Evolutionary conservation across 2,329 filamentous ascomycete genomes (phyloP).

Genomic region (Epichloe amarillans): DNA sequence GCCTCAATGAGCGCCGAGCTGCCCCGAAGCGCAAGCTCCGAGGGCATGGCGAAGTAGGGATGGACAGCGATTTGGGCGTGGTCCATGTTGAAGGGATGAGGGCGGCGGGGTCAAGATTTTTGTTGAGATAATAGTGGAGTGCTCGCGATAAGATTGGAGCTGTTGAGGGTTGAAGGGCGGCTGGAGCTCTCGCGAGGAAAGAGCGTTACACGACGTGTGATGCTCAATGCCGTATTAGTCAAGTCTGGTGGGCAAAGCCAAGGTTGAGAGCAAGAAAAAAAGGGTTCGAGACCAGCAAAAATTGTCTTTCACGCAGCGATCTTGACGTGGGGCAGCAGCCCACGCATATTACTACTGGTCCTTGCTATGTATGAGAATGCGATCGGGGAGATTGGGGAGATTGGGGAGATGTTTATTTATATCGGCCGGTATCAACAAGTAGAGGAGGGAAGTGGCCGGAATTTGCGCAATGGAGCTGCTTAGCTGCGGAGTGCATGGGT

Average conservation of each 20-base stretch:
- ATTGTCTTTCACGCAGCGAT: not conserved
- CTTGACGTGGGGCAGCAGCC: conserved; percentile 7
- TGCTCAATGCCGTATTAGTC: not conserved
- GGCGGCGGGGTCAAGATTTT: not conserved
- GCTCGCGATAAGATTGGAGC: too few relatives aligned
- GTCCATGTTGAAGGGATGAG: conserved; percentile 14
- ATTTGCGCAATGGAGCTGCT: not conserved
- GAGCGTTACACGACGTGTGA: not conserved
- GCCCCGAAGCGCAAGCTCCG: conserved; percentile 17
- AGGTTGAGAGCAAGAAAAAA: not conserved
- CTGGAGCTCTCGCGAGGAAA: not conserved
- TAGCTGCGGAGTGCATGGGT: too few relatives aligned
- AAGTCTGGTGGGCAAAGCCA: not conserved
- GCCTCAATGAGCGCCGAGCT: conserved; percentile 46
- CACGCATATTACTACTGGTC: not conserved
- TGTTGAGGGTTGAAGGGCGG: too few relatives aligned
- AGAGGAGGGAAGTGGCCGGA: conserved; percentile 2
- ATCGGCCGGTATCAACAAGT: not conserved
- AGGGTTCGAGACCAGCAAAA: not conserved
- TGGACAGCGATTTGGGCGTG: conserved; percentile 18
- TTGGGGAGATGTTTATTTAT: not conserved
- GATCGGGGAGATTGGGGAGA: too few relatives aligned
- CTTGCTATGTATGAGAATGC: not conserved
- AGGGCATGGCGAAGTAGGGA: conserved; percentile 9
- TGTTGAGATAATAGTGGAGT: too few relatives aligned